These are phyloP conservation scores for Blastobotrys indianensis DNA, from an alignment of 1,139 yeast genomes.

Conservation along the genomic window DNA sequence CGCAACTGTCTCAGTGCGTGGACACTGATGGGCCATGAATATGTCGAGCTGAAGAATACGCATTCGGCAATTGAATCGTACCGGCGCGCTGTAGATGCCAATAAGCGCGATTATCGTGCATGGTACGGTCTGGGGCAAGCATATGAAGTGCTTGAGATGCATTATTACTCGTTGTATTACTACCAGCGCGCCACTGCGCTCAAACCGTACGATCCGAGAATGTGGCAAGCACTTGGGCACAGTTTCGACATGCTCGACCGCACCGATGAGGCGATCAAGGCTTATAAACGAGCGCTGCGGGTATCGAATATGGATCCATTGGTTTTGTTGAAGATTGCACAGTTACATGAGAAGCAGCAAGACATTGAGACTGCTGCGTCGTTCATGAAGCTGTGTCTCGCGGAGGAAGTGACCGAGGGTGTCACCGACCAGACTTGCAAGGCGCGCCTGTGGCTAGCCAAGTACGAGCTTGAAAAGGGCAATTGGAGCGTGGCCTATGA, in stretches of 20 bases:
- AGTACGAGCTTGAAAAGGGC: slow-evolving; percentile 50
- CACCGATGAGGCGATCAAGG: slow-evolving; percentile 54
- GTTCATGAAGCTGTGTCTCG: slow-evolving; percentile 69
- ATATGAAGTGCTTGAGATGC: slow-evolving; percentile 94
- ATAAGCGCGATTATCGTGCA: slow-evolving; percentile 85
- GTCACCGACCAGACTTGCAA: slow-evolving; percentile 69
- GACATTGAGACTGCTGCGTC: slow-evolving; percentile 50
- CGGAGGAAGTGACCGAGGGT: slow-evolving; percentile 56
- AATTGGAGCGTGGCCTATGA: slow-evolving; percentile 66
- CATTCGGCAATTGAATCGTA: slow-evolving; percentile 98
- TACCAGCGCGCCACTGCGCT: slow-evolving; percentile 87
- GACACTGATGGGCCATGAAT: slow-evolving; percentile 99
- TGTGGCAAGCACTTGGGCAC: slow-evolving; percentile 95
- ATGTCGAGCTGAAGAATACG: slow-evolving; percentile 89
- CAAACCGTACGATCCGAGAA: slow-evolving; percentile 83
- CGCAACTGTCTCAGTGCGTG: slow-evolving; percentile 85
- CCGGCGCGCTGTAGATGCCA: slow-evolving; percentile 86
- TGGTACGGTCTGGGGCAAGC: slow-evolving; percentile 99
- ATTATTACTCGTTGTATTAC: slow-evolving; percentile 82
- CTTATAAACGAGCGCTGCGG: slow-evolving; percentile 46
- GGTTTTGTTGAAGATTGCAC: slow-evolving; percentile 64
- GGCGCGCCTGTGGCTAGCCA: slow-evolving; percentile 85
- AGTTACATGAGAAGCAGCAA: slow-evolving; percentile 53
- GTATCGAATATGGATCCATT: slow-evolving; percentile 45
- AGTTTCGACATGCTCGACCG: slow-evolving; percentile 81